These are phyloP conservation scores for Cucurbita pepo DNA, from an alignment of 306 rosid species.

Conservation along the genomic window DNA sequence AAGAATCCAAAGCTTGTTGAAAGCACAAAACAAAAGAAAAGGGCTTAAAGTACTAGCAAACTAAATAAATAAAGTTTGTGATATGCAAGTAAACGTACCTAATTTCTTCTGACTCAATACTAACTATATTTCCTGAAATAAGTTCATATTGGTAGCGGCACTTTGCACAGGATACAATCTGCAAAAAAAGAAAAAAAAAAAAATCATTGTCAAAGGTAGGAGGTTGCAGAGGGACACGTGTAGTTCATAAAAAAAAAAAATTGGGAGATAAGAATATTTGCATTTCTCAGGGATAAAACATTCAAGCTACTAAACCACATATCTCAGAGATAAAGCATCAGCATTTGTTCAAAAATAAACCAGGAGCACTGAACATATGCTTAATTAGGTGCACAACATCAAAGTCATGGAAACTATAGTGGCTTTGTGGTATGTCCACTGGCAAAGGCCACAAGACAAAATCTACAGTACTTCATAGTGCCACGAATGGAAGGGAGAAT, in stretches of 20 bases:
- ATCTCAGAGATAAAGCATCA: neutral
- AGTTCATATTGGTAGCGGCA: slow-evolving; percentile 89
- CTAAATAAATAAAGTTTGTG: neutral
- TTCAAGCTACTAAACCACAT: neutral
- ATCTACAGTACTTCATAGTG: neutral
- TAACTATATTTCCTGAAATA: slow-evolving; percentile 65
- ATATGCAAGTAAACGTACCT: slow-evolving; percentile 38
- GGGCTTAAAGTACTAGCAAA: neutral
- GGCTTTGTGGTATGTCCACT: neutral
- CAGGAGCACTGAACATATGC: neutral
- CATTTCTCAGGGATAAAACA: neutral
- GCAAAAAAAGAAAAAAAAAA: slow-evolving; percentile 27
- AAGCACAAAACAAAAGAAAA: neutral
- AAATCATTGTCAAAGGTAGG: neutral
- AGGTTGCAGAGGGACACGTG: neutral
- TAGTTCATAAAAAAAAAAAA: neutral
- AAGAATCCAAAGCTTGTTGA: neutral
- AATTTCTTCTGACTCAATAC: slow-evolving; percentile 86
- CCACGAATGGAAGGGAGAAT: neutral
- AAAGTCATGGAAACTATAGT: neutral
- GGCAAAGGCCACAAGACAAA: neutral
- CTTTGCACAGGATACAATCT: slow-evolving; percentile 81
- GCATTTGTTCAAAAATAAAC: neutral
- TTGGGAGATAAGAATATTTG: neutral
- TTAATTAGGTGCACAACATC: neutral